Evolutionary conservation across 345 rosid species (phyloP).

Genomic region (Linum trigynum): DNA sequence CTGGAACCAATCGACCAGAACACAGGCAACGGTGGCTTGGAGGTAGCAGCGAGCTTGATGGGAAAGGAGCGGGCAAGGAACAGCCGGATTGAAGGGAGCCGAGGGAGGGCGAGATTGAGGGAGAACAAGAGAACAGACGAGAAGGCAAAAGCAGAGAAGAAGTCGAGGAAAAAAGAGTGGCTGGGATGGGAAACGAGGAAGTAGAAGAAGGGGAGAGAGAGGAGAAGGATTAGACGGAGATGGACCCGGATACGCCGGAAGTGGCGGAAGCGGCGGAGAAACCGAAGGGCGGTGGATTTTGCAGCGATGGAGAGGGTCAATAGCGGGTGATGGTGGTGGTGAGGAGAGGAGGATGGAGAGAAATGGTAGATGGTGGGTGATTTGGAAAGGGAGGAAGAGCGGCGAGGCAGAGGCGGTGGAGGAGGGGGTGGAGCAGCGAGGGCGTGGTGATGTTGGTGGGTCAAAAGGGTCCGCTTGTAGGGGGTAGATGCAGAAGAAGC

Average conservation of each 20-base stretch:
- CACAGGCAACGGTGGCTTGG: conserved; percentile 53
- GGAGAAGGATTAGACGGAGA: conserved; percentile 52
- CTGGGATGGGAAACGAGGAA: conserved; percentile 75
- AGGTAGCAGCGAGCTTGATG: conserved; percentile 35
- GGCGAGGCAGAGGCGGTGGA: conserved; percentile 8
- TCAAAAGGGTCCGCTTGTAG: conserved; percentile 52
- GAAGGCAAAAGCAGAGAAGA: conserved; percentile 74
- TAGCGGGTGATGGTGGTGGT: conserved; percentile 19
- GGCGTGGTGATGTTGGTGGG: conserved; percentile 22
- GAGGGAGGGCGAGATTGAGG: conserved; percentile 68
- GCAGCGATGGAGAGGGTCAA: conserved; percentile 40
- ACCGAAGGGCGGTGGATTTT: conserved; percentile 36
- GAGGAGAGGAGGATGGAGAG: conserved; percentile 20
- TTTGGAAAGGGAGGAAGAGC: conserved; percentile 38
- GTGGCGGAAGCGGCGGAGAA: conserved; percentile 42
- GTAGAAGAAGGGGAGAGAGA: conserved; percentile 68
- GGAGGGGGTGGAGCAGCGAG: background rate
- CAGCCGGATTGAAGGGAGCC: conserved; percentile 69
- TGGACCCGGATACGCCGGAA: conserved; percentile 43
- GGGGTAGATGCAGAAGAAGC: conserved; percentile 35
- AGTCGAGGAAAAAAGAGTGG: conserved; percentile 70
- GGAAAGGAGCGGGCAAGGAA: conserved; percentile 79
- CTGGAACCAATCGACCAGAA: conserved; percentile 92
- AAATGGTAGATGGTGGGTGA: conserved; percentile 20
- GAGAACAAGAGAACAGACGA: conserved; percentile 68